Evolutionary conservation across 1,139 yeast species (phyloP).

Genomic region (Suhomyces maxii): DNA sequence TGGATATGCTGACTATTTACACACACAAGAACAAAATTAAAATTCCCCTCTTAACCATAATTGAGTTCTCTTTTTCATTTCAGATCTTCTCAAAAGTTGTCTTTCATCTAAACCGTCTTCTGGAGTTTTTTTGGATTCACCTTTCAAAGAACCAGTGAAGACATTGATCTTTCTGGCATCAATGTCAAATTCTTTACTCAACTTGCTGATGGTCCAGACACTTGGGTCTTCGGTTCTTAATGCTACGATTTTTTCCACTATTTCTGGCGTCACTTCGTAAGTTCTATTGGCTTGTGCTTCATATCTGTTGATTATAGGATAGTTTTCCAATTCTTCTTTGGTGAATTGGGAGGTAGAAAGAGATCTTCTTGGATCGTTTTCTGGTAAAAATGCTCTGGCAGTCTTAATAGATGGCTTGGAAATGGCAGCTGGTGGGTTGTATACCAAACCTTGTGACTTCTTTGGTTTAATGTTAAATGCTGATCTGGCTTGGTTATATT

Average conservation of each 20-base stretch:
- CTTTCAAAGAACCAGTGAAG: constrained; percentile 21
- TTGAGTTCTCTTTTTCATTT: constrained; percentile 53
- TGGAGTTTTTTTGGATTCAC: constrained; percentile 13
- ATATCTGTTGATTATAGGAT: constrained; percentile 51
- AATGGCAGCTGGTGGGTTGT: constrained; percentile 37
- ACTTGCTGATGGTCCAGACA: constrained; percentile 63
- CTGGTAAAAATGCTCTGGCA: constrained; percentile 73
- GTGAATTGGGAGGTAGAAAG: constrained; percentile 28
- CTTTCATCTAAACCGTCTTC: constrained; percentile 25
- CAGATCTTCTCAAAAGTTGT: constrained; percentile 35
- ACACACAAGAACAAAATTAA: constrained; percentile 8
- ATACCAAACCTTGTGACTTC: constrained; percentile 39
- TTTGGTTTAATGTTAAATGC: constrained; percentile 47
- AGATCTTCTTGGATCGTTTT: constrained; percentile 56
- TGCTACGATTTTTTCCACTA: constrained; percentile 59
- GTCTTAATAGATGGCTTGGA: constrained; percentile 38
- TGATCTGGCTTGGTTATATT: constrained; percentile 39
- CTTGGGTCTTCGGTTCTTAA: constrained; percentile 64
- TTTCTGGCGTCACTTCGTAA: constrained; percentile 61
- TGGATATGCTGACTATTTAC: background rate
- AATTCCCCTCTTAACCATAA: constrained; percentile 65
- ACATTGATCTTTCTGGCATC: constrained; percentile 30
- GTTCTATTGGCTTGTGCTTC: constrained; percentile 39
- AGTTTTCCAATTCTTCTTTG: constrained; percentile 47
- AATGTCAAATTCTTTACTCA: constrained; percentile 62